Evolutionary conservation across 345 rosid genomes (phyloP), one percentile per base, ranked within the genome.

Genomic region (Excoecaria agallocha): DNA sequence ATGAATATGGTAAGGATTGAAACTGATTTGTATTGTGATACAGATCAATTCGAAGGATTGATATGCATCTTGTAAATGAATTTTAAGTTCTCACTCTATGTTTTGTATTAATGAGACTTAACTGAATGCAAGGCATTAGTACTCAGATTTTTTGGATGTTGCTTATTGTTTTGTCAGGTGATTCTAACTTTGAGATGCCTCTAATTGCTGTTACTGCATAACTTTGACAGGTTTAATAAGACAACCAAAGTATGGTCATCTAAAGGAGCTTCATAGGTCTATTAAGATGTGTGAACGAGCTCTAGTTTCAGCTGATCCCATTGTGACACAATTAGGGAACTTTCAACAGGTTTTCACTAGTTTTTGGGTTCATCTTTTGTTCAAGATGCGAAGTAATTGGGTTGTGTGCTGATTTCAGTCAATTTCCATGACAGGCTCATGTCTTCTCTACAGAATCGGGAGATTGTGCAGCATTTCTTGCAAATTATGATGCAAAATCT

Each of bases 231-330:
- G 99, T 81, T 81, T 96, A 82, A 89, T 96, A 68, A 87, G 98
- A 73, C 93, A 96, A 74, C 99, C 99, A 20, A 96, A 96, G 81
- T 91, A 91, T 79, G 97, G 98, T 56, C 99, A 96, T 78, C 82
- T 96, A 16, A 96, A 93, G 87, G 99, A 93, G 87, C 97, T 96
- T 43, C 99, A 96, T 69, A 88, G 84, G 85, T 85, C 99, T 67
- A 82, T 96, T 75, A 96, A 93, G 89, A 91, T 96, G 99, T 90
- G 93, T 43, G 97, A 96, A 79, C 79, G 83, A 73, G 89, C 98
- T 80, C 81, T 96, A 77, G 85, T 93, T 81, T 87, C 97, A 20
- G 80, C 90, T 60, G 96, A 96, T 84, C 97, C 97, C 8, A 84
- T 90, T 70, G 80, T 89, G 64, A 90, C 97, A 71, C 95, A 96